phyloP scores from a whole-genome alignment of 768 basidiomycete species.

The Pisolithus marmoratus region DNA sequence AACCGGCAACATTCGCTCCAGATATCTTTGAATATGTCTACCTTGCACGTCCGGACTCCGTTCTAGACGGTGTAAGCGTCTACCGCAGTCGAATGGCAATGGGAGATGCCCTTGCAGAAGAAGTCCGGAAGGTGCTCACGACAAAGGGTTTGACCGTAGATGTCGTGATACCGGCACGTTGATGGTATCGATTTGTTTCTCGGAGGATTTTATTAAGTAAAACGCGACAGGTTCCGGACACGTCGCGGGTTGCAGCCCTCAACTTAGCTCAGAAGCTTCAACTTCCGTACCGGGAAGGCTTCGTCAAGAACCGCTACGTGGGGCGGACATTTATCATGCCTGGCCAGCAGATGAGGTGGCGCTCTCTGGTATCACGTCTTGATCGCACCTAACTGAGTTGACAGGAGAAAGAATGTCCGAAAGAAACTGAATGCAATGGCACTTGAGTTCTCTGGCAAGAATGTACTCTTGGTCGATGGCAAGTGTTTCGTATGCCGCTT shows the following conservation, averaged over 20 bases:
- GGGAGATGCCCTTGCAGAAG: conserved; percentile 91
- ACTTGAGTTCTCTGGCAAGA: conserved; percentile 87
- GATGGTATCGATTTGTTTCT: not conserved
- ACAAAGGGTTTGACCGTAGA: conserved; percentile 72
- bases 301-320: conserved; percentile 98
- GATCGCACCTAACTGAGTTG: not conserved
- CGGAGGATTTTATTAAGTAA: conserved; percentile 1
- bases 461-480: conserved; percentile 96
- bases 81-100: conserved; percentile 99
- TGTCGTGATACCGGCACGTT: conserved; percentile 88
- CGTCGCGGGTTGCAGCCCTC: conserved; percentile 91
- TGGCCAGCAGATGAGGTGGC: conserved; percentile 87
- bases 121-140: conserved; percentile 69
- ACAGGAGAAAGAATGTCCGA: conserved; percentile 87
- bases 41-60: conserved; percentile 96
- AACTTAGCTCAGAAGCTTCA: conserved; percentile 88
- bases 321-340: conserved; percentile 99
- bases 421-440: conserved; percentile 98
- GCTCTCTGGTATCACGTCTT: not conserved
- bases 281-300: conserved; percentile 95
- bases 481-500: conserved; percentile 13
- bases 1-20: conserved; percentile 77
- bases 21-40: conserved; percentile 99
- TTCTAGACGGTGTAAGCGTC: conserved; percentile 94
- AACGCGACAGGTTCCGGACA: conserved; percentile 76